These are phyloP conservation scores for Termitomyces sp. DNA, from an alignment of 768 basidiomycete species.

Conservation along the genomic window DNA sequence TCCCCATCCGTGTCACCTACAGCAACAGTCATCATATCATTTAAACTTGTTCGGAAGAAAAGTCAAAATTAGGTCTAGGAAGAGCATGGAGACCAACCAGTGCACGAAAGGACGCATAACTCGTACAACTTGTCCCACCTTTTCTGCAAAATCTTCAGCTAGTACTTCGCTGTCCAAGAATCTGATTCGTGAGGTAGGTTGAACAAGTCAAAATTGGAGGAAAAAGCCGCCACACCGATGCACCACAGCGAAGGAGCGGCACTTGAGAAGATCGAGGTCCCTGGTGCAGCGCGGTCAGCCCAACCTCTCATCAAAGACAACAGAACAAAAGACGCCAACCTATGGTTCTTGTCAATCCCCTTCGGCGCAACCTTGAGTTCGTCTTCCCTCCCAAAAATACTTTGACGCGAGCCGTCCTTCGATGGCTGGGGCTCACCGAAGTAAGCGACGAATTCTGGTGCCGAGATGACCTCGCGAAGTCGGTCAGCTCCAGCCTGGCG, in stretches of 20 bases:
- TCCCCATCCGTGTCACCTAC: constrained; percentile 18
- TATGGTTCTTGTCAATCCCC: constrained; percentile 79
- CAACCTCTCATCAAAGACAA: background rate
- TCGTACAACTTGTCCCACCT: constrained; percentile 47
- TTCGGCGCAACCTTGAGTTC: constrained; percentile 91
- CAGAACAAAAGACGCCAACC: constrained; percentile 30
- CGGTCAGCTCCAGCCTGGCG: constrained; percentile 46
- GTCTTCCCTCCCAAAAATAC: constrained; percentile 84
- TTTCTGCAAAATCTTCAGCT: constrained; percentile 58
- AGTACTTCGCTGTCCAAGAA: constrained; percentile 73
- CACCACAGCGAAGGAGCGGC: constrained; percentile 70
- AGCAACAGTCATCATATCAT: constrained; percentile 63
- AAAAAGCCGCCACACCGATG: constrained; percentile 42
- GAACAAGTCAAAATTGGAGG: constrained; percentile 18
- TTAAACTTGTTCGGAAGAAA: constrained; percentile 41
- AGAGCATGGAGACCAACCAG: constrained; percentile 41
- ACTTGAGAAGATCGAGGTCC: constrained; percentile 90
- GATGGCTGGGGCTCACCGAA: constrained; percentile 72
- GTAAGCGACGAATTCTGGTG: constrained; percentile 64
- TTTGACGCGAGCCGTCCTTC: constrained; percentile 60
- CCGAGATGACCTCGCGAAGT: constrained; percentile 64
- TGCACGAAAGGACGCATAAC: constrained; percentile 77
- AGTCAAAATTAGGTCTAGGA: background rate
- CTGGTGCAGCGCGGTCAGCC: constrained; percentile 28
- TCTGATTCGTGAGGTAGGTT: background rate